These are phyloP conservation scores for Acorus gramineus DNA, from an alignment of 106 monocot genomes.

Conservation along the genomic window DNA sequence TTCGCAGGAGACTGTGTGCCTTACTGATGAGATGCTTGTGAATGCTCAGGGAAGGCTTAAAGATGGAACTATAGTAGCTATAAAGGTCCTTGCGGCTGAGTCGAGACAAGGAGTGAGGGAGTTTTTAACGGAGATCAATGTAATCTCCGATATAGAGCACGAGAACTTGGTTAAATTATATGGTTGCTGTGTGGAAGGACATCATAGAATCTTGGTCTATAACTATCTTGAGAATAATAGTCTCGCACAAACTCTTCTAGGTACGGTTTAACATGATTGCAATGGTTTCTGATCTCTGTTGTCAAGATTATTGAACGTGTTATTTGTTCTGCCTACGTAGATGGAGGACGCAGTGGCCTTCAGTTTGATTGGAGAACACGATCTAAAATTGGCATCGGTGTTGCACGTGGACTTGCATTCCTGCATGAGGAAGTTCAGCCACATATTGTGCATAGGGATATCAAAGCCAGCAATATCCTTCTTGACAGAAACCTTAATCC, in stretches of 20 bases:
- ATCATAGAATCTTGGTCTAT: conserved; percentile 18
- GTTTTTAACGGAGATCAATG: conserved; percentile 14
- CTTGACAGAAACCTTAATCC: conserved; percentile 8
- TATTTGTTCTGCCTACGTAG: not conserved
- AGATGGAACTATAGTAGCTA: conserved; percentile 9
- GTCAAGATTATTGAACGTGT: not conserved
- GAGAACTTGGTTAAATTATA: conserved; percentile 10
- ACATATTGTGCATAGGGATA: conserved; percentile 15
- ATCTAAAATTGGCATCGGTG: conserved; percentile 10
- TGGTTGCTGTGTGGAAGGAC: conserved; percentile 19
- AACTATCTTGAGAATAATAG: conserved; percentile 19
- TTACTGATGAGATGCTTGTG: not conserved
- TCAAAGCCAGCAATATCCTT: conserved; percentile 21
- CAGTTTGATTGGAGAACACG: conserved; percentile 12
- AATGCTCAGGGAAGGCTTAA: conserved; percentile 10
- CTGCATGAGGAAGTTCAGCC: conserved; percentile 17
- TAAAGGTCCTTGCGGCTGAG: conserved; percentile 12
- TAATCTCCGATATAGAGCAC: conserved; percentile 8
- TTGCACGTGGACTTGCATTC: conserved; percentile 17
- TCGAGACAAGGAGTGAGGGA: conserved; percentile 16
- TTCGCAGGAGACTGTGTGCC: no score
- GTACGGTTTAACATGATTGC: not conserved
- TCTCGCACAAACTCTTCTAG: conserved; percentile 17
- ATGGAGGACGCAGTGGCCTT: not conserved
- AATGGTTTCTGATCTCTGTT: not conserved